Evolutionary conservation across 2,329 filamentous ascomycete species (phyloP), one percentile per base, ranked within the genome.

Genomic region (Pezicula rhizophila): DNA sequence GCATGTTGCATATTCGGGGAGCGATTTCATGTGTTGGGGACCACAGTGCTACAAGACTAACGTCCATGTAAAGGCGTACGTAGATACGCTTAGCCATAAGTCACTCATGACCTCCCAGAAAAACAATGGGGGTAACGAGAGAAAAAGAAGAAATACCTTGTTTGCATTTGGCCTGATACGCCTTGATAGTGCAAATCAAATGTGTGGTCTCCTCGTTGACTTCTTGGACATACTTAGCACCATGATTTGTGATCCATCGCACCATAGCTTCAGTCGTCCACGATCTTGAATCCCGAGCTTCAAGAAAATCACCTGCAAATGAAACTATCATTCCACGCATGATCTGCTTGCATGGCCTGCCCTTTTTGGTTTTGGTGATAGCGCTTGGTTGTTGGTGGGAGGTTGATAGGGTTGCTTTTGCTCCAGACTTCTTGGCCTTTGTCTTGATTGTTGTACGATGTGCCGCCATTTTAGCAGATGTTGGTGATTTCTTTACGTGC

Each of bases 141-240:
- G 10, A 28, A 28, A 7, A 28, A 28, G 26, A 28, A 28, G 7
- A 48, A 57, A 42, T 57, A 62, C 59, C 56, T 51, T 59, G 52
- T 1, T 23, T 6, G 18, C 25, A 37, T 33, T 52, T 57, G 28
- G 57, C 60, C 52, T 76, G 74, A 65, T 80, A 90, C 14, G 83
- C 77, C 31, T 80, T 74, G 44, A 76, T 70, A 0, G 79, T 80
- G 47, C 81, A 79, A 18, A 96, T 74, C 0, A 96, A 69, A 66
- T 95, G 89, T 0, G 89, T 95, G 8, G 85, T 79, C 0, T 70
- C 59, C 0, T 71, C 63, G 23, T 71, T 72, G 15, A 89, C 66
- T 0, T 72, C 67, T 1, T 70, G 63, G 0, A 70, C 67, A 61
- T 82, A 85, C 1, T 49, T 64, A 1, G 86, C 89, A 6, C 79